Evolutionary conservation across 2,329 filamentous ascomycete genomes (phyloP), one percentile per base, ranked within the genome.

Genomic region (Aureobasidium musti): DNA sequence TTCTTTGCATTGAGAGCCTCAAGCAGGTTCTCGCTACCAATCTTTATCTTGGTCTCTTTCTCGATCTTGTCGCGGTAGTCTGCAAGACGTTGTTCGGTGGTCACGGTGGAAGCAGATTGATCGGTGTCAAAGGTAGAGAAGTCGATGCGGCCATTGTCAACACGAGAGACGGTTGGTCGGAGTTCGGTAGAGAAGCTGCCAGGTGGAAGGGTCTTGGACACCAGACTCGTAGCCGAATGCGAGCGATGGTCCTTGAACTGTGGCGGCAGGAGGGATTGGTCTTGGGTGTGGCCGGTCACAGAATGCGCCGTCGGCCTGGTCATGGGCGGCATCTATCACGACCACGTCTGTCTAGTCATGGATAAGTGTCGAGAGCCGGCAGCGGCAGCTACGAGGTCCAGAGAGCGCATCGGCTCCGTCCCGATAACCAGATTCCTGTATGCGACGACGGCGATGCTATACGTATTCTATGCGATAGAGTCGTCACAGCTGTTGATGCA

Each of bases 31-130:
- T 99, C 95, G 67, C 94, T 97, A 23, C 95, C 95, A 73, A 94
- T 91, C 78, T 96, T 97, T 76, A 99, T 98, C 82, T 98, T 98
- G 80, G 93, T 89, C 80, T 99, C 96, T 74, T 96, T 94, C 71
- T 92, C 94, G 70, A 99, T 89, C 74, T 89, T 87, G 72, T 97
- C 93, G 73, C 90, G 89, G 69, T 97, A 84, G 61, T 86, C 83
- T 26, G 88, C 85, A 73, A 97, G 87, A 47, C 87, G 85, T 77
- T 92, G 88, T 76, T 96, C 92, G 17, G 87, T 84, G 11, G 83
- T 84, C 35, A 45, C 49, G 69, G 72, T 81, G 71, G 67, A 39
- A 13, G 74, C 74, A 33, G 87, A 85, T 63, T 88, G 86, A 71
- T 91, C 89, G 41, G 75, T 77, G 54, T 75, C 75, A 73, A 82